A percentile compares a stretch with the other conserved stretches of the same genome.
Evolutionary conservation across 2,329 filamentous ascomycete species (phyloP).

Genomic region (Pseudogymnoascus sp.): DNA sequence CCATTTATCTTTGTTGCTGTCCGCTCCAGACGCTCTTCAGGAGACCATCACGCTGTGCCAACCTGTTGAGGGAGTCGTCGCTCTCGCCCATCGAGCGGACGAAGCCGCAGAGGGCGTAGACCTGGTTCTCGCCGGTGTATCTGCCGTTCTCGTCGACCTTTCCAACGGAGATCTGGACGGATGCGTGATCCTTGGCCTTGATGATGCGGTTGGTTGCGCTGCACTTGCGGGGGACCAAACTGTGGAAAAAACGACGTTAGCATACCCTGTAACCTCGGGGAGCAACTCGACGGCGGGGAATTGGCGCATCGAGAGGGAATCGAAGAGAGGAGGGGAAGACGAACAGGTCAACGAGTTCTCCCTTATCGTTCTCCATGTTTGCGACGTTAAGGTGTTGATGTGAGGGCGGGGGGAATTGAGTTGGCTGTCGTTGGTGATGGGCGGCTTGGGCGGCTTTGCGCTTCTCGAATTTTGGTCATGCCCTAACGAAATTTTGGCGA

Average conservation of each 20-base stretch:
- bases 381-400: slow-evolving; percentile 34
- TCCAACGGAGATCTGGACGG: slow-evolving; percentile 91
- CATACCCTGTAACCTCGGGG: slow-evolving; percentile 12
- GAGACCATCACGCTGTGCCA: slow-evolving; percentile 92
- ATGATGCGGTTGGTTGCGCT: slow-evolving; percentile 99
- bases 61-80: slow-evolving; percentile 92
- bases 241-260: slow-evolving; percentile 35
- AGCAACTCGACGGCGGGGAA: slow-evolving; percentile 15
- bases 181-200: slow-evolving; percentile 99
- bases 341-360: slow-evolving; percentile 99
- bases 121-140: slow-evolving; percentile 89
- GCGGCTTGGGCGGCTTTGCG: slow-evolving; percentile 9
- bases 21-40: slow-evolving; percentile 94
- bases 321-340: slow-evolving; percentile 32
- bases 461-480: slow-evolving; percentile 13
- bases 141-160: slow-evolving; percentile 99
- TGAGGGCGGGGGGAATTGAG: slow-evolving; percentile 26
- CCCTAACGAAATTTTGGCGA: slow-evolving; percentile 13
- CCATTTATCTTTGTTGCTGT: slow-evolving; percentile 32
- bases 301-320: slow-evolving; percentile 6
- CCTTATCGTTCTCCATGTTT: slow-evolving; percentile 99
- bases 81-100: slow-evolving; percentile 96
- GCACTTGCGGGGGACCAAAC: slow-evolving; percentile 99
- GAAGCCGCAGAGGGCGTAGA: slow-evolving; percentile 96
- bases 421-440: slow-evolving; percentile 15